A percentile compares a stretch with the other conserved stretches of the same genome.
These are phyloP conservation scores for Firmiana major DNA, from an alignment of 345 rosid species.

Conservation along the genomic window DNA sequence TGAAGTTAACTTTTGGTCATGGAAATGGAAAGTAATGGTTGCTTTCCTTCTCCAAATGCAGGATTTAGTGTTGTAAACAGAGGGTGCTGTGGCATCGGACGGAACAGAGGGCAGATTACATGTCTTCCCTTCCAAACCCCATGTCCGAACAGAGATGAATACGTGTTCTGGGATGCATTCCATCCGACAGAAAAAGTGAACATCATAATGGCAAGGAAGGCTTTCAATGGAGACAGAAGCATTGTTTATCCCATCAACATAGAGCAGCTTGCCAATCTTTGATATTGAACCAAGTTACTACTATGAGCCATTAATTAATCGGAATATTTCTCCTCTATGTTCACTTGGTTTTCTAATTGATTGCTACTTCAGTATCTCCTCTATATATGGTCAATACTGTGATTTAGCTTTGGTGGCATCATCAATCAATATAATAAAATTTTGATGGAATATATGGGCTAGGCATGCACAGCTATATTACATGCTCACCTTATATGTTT, in stretches of 20 bases:
- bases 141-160: constrained; percentile 60
- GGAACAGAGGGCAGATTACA: constrained; percentile 87
- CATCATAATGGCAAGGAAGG: constrained; percentile 63
- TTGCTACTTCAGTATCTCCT: not conserved
- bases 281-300: not conserved
- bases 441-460: too few relatives aligned
- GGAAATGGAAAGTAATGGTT: not conserved
- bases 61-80: constrained; percentile 69
- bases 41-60: constrained; percentile 12
- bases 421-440: too few relatives aligned
- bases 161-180: constrained; percentile 94
- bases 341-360: not conserved
- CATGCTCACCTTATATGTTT: too few relatives aligned
- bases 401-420: too few relatives aligned
- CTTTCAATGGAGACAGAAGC: constrained; percentile 56
- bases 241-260: constrained; percentile 77
- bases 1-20: not conserved
- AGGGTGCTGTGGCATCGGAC: constrained; percentile 90
- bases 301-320: not conserved
- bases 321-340: not conserved
- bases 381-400: too few relatives aligned
- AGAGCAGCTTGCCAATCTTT: constrained; percentile 57
- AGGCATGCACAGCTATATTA: too few relatives aligned
- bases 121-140: constrained; percentile 94
- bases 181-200: constrained; percentile 93